Conservation (phyloP, 768 basidiomycete species). For the Sporobolomyces pararoseus region DNA sequence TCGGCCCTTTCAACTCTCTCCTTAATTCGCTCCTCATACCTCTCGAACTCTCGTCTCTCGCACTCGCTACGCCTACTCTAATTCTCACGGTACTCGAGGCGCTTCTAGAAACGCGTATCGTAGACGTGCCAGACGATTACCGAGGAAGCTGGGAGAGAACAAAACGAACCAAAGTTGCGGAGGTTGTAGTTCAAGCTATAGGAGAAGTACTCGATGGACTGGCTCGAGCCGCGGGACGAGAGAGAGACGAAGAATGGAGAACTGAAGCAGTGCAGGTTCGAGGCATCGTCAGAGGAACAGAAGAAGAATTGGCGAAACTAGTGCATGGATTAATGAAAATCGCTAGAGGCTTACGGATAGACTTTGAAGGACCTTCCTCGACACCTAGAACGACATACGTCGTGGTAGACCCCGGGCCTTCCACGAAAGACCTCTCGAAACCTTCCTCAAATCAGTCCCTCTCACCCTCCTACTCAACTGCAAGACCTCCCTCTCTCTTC, state of each 20-base stretch:
- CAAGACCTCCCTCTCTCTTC: constrained; percentile 2
- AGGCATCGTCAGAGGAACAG: constrained; percentile 2
- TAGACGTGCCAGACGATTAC: constrained; percentile 5
- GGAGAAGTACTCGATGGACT: constrained; percentile 10
- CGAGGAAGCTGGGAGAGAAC: background rate
- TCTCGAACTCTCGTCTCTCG: background rate
- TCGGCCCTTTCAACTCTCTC: background rate
- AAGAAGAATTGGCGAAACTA: constrained; percentile 10
- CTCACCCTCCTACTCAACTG: background rate
- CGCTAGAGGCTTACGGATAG: constrained; percentile 4
- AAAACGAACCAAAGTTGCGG: background rate
- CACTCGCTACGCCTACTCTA: constrained; percentile 28
- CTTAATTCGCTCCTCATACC: background rate
- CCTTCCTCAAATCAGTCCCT: too few species aligned
- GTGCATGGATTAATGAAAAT: constrained; percentile 14
- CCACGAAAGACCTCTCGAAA: background rate
- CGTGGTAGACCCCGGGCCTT: too few species aligned
- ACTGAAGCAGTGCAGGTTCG: background rate
- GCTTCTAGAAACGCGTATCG: constrained; percentile 28
- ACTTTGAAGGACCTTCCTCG: background rate
- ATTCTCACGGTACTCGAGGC: constrained; percentile 30
- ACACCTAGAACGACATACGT: too few species aligned
- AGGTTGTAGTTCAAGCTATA: constrained; percentile 14
- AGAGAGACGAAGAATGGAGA: background rate
- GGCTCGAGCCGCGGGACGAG: background rate